A percentile compares a stretch with the other conserved stretches of the same genome.
phyloP scores from a whole-genome alignment of 1,284 basidiomycete genomes.

The Tilletia caries region DNA sequence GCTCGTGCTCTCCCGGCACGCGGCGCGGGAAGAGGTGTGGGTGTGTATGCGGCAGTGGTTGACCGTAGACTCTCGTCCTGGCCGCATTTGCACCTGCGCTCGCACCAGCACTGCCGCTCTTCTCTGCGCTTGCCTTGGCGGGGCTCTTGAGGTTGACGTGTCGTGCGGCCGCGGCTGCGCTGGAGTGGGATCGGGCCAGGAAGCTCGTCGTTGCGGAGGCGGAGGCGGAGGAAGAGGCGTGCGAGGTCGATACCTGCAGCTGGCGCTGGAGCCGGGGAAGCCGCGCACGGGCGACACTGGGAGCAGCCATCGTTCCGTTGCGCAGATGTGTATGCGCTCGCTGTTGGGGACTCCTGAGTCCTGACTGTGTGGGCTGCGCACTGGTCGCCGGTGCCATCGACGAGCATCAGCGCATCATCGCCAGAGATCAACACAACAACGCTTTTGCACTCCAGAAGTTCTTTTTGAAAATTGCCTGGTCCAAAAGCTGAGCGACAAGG shows the following conservation, averaged over 20 bases:
- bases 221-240: neutral
- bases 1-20: neutral
- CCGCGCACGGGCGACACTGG: too few species aligned
- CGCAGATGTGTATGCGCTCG: too few species aligned
- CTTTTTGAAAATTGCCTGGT: too few species aligned
- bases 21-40: constrained; percentile 66
- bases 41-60: constrained; percentile 72
- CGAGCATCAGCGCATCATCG: too few species aligned
- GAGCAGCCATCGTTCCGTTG: too few species aligned
- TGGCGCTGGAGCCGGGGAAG: too few species aligned
- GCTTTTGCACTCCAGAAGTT: too few species aligned
- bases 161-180: neutral
- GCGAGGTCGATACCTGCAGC: neutral
- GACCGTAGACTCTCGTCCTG: constrained; percentile 60
- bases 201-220: neutral
- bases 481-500: too few species aligned
- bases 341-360: too few species aligned
- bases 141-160: neutral
- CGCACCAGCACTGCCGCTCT: neutral
- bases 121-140: neutral
- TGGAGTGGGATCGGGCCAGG: neutral
- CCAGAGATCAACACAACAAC: too few species aligned
- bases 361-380: too few species aligned
- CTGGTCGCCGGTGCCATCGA: too few species aligned
- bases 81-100: neutral